A percentile compares a stretch with the other conserved stretches of the same genome.
Evolutionary conservation across 176 grass and related monocot genomes (phyloP).

Genomic region (Carex kokanica): DNA sequence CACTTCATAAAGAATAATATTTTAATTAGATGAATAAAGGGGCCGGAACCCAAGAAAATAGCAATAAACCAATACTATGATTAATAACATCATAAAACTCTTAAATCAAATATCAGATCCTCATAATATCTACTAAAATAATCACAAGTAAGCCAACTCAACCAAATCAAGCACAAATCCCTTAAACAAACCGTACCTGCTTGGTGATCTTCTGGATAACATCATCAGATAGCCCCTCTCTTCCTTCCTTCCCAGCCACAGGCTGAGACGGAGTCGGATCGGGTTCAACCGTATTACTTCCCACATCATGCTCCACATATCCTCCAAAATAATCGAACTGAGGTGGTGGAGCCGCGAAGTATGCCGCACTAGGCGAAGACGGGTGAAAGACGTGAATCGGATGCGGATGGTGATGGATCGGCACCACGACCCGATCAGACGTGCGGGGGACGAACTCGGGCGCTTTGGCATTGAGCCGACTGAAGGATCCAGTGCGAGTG

Average conservation of each 20-base stretch:
- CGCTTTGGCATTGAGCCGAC: slow-evolving; percentile 79
- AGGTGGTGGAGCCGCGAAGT: slow-evolving; percentile 45
- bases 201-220: slow-evolving; percentile 79
- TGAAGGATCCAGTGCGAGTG: slow-evolving; percentile 47
- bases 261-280: slow-evolving; percentile 5
- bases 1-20: not conserved
- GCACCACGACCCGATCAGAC: slow-evolving; percentile 15
- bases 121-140: not conserved
- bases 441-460: slow-evolving; percentile 84
- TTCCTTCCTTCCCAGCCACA: slow-evolving; percentile 30
- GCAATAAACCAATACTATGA: not conserved
- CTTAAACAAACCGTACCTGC: slow-evolving; percentile 41
- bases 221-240: slow-evolving; percentile 54
- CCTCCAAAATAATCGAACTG: slow-evolving; percentile 59
- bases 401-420: slow-evolving; percentile 28
- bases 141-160: not conserved
- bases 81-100: too few species aligned
- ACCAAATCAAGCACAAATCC: slow-evolving; percentile 1
- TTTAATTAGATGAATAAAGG: not conserved
- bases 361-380: slow-evolving; percentile 35
- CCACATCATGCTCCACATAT: slow-evolving; percentile 42
- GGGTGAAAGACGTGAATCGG: slow-evolving; percentile 53
- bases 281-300: slow-evolving; percentile 24
- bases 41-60: not conserved
- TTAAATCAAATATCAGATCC: not conserved